phyloP scores from a whole-genome alignment of 2,329 filamentous ascomycete genomes.

The Fusarium globosum region DNA sequence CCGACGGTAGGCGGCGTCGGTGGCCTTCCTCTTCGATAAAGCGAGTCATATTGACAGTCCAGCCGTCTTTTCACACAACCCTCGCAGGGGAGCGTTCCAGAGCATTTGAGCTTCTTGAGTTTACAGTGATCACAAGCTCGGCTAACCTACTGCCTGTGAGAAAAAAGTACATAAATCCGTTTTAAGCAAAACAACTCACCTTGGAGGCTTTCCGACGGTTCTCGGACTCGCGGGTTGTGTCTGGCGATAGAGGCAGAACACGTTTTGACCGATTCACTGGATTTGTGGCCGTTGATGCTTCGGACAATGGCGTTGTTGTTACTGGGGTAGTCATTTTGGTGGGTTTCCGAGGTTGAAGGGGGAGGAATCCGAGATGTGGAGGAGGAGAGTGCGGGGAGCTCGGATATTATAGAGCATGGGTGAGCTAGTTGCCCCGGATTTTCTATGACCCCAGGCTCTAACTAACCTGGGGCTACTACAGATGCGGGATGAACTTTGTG shows the following conservation, averaged over 20 bases:
- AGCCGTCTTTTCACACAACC: conserved; percentile 45
- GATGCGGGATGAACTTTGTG: neutral
- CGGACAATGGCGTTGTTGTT: conserved; percentile 30
- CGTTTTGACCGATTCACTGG: conserved; percentile 16
- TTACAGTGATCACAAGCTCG: conserved; percentile 55
- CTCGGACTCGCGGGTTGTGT: conserved; percentile 16
- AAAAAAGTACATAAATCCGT: neutral
- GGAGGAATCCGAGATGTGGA: conserved; percentile 6
- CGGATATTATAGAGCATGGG: neutral
- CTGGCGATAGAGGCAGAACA: conserved; percentile 12
- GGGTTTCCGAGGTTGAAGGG: conserved; percentile 28
- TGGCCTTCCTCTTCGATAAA: conserved; percentile 51
- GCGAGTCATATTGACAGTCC: conserved; percentile 51
- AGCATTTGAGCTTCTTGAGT: conserved; percentile 52
- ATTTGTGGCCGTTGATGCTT: conserved; percentile 19
- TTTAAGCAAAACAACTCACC: neutral
- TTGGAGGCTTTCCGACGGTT: conserved; percentile 36
- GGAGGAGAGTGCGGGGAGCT: neutral
- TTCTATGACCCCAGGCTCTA: neutral
- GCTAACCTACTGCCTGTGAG: conserved; percentile 38
- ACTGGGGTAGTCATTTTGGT: conserved; percentile 18
- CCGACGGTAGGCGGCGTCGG: conserved; percentile 48
- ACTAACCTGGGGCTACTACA: neutral
- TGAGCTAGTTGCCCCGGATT: neutral
- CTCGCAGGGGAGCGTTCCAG: conserved; percentile 51